A percentile compares a stretch with the other conserved stretches of the same genome.
These are phyloP conservation scores for Aspergillus cejpii DNA, from an alignment of 2,329 filamentous ascomycete species.

Conservation along the genomic window DNA sequence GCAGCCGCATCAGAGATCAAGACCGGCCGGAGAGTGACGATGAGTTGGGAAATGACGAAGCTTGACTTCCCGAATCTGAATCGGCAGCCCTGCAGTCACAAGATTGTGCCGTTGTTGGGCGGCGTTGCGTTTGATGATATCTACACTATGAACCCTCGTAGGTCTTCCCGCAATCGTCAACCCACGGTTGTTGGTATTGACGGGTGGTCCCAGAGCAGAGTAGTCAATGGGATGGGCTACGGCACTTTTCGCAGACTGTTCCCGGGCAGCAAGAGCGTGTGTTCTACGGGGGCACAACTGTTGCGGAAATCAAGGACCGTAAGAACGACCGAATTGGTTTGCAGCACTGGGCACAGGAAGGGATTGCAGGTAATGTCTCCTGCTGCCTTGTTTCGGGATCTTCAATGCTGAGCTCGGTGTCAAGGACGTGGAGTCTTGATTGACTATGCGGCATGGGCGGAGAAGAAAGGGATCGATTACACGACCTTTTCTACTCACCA, in stretches of 20 bases:
- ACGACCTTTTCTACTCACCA: slow-evolving; percentile 39
- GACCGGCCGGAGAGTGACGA: slow-evolving; percentile 47
- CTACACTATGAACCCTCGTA: slow-evolving; percentile 47
- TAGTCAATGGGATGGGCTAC: slow-evolving; percentile 48
- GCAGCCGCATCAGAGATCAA: slow-evolving; percentile 48
- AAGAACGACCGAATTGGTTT: slow-evolving; percentile 43
- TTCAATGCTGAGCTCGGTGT: neutral
- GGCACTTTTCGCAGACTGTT: slow-evolving; percentile 44
- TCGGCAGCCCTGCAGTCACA: slow-evolving; percentile 47
- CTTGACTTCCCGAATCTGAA: slow-evolving; percentile 51
- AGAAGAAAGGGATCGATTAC: slow-evolving; percentile 36
- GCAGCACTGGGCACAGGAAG: slow-evolving; percentile 46
- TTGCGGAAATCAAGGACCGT: slow-evolving; percentile 42
- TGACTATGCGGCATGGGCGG: slow-evolving; percentile 46
- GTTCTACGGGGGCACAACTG: slow-evolving; percentile 47
- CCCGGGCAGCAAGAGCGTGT: slow-evolving; percentile 35
- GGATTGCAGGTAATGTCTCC: slow-evolving; percentile 36
- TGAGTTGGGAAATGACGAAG: slow-evolving; percentile 53
- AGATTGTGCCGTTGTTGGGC: slow-evolving; percentile 45
- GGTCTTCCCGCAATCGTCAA: slow-evolving; percentile 9
- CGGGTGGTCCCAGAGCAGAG: slow-evolving; percentile 37
- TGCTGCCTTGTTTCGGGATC: no score
- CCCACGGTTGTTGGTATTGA: neutral
- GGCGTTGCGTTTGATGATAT: slow-evolving; percentile 47
- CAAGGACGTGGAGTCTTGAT: slow-evolving; percentile 47